Conservation (phyloP, 2,329 filamentous ascomycete genomes). For the Aureobasidium lini region DNA sequence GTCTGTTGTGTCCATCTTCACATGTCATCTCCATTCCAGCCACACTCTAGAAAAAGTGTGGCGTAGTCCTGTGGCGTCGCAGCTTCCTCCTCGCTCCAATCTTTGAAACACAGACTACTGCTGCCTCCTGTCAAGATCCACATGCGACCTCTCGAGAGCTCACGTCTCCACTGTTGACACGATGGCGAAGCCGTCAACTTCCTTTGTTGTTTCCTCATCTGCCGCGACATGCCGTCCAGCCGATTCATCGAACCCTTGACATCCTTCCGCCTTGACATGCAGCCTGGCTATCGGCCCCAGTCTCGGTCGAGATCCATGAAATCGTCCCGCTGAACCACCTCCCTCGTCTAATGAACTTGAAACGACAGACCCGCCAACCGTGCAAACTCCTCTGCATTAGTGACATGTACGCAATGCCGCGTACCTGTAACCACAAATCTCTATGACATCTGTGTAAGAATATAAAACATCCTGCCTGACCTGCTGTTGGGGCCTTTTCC, state of each 20-base stretch:
- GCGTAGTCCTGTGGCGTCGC: neutral
- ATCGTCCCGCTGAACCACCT: neutral
- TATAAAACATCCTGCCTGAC: slow-evolving; percentile 8
- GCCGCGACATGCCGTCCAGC: neutral
- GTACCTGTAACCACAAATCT: neutral
- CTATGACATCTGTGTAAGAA: neutral
- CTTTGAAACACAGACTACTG: neutral
- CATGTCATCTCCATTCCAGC: neutral
- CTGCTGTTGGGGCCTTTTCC: neutral
- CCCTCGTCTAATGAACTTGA: slow-evolving; percentile 12
- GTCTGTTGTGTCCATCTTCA: slow-evolving; percentile 4
- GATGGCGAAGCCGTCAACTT: neutral
- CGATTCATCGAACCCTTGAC: neutral
- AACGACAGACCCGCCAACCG: slow-evolving; percentile 6
- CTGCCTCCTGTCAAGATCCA: neutral
- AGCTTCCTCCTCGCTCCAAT: neutral
- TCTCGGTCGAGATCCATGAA: neutral
- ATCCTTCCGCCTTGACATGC: neutral
- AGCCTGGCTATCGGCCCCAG: neutral
- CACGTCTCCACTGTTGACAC: neutral
- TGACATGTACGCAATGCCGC: neutral
- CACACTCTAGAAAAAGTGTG: too few relatives aligned
- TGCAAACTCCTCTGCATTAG: slow-evolving; percentile 13
- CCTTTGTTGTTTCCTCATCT: neutral
- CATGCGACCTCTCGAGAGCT: too few relatives aligned